Conservation (phyloP, 1,284 basidiomycete species). For the Inonotus obliquus region DNA sequence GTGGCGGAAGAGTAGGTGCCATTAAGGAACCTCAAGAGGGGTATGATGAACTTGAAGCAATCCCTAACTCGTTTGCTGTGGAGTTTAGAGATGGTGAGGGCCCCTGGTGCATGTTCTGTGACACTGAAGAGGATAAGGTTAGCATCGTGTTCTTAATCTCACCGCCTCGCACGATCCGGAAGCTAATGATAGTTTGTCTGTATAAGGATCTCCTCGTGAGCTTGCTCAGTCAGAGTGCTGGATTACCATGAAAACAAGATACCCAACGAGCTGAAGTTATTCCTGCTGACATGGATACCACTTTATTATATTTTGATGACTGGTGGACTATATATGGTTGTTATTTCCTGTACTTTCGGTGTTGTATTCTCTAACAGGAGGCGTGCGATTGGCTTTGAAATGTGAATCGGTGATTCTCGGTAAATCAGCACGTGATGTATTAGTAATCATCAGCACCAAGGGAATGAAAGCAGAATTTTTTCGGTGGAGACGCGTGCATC, state of each 20-base stretch:
- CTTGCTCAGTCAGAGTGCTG: constrained; percentile 19
- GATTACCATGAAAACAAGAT: constrained; percentile 10
- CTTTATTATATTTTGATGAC: not conserved
- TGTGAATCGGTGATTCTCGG: not conserved
- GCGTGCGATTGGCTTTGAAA: not conserved
- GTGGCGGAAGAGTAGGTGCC: constrained; percentile 37
- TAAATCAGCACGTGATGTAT: not conserved
- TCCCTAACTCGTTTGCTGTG: constrained; percentile 65
- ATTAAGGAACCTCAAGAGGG: constrained; percentile 67
- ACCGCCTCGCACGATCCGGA: not conserved
- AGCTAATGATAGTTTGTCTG: constrained; percentile 7
- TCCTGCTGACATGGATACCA: constrained; percentile 1
- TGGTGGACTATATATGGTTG: not conserved
- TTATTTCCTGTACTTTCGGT: not conserved
- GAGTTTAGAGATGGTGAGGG: constrained; percentile 48
- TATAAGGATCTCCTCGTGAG: constrained; percentile 22
- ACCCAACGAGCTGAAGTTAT: constrained; percentile 1
- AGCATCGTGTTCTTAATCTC: constrained; percentile 6
- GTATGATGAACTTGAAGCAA: constrained; percentile 65
- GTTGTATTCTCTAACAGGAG: not conserved
- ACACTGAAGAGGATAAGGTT: constrained; percentile 67
- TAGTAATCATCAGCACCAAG: not conserved
- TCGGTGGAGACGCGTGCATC: constrained; percentile 1
- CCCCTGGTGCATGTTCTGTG: constrained; percentile 59
- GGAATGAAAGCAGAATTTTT: not conserved